Conservation (phyloP, 768 basidiomycete genomes). For the Grammothele lineata region DNA sequence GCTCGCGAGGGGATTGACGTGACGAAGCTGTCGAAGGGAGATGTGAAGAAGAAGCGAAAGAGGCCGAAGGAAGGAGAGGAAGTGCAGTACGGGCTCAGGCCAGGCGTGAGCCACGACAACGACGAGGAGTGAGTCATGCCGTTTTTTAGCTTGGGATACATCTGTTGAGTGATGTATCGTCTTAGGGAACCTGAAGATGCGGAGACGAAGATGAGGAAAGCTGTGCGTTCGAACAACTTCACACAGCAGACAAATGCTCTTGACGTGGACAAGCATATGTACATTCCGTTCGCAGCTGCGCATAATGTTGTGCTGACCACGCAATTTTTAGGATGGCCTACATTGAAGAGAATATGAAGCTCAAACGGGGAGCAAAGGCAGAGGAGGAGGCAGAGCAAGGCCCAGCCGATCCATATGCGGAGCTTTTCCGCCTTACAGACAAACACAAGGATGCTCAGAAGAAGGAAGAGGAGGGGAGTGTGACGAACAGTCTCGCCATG, state of each 20-base stretch:
- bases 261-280: constrained; percentile 99
- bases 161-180: neutral
- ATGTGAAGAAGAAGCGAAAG: constrained; percentile 68
- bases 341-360: constrained; percentile 89
- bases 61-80: constrained; percentile 38
- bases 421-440: constrained; percentile 69
- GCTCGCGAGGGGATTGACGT: constrained; percentile 81
- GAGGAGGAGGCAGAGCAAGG: constrained; percentile 40
- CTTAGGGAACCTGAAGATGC: constrained; percentile 59
- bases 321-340: constrained; percentile 80
- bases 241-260: constrained; percentile 95
- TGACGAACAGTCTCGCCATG: constrained; percentile 92
- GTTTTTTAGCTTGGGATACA: neutral
- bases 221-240: constrained; percentile 86
- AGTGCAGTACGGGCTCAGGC: constrained; percentile 52
- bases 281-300: constrained; percentile 31
- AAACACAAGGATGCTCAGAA: constrained; percentile 44
- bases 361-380: constrained; percentile 56
- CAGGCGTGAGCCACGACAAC: constrained; percentile 41
- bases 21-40: constrained; percentile 80
- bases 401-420: constrained; percentile 70
- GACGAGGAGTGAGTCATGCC: constrained; percentile 55
- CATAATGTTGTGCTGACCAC: too few species aligned
- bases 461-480: constrained; percentile 76
- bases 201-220: constrained; percentile 65